phyloP scores from a whole-genome alignment of 768 basidiomycete genomes.

The Phaffia tasmanica region DNA sequence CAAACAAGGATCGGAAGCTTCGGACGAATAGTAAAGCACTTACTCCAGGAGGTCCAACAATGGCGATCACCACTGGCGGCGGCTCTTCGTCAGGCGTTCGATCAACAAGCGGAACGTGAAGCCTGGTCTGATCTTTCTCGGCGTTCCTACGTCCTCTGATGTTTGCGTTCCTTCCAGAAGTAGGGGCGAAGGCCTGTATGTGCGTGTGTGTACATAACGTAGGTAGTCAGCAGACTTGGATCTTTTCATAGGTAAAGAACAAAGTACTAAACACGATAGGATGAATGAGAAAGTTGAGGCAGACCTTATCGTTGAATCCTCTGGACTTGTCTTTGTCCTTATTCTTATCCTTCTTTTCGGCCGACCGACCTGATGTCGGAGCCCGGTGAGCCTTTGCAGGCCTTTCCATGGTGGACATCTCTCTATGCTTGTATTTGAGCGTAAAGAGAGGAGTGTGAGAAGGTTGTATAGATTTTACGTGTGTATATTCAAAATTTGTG shows the following conservation, averaged over 20 bases:
- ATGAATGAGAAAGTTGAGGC: constrained; percentile 21
- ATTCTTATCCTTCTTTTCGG: constrained; percentile 56
- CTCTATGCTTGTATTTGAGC: no score
- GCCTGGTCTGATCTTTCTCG: constrained; percentile 82
- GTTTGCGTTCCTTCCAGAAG: constrained; percentile 80
- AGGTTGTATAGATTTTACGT: no score
- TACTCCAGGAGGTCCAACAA: constrained; percentile 89
- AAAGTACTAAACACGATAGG: constrained; percentile 12
- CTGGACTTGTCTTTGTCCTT: constrained; percentile 54
- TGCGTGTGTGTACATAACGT: background rate
- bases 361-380: constrained; percentile 58
- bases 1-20: background rate
- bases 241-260: background rate
- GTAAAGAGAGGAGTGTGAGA: no score
- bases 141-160: constrained; percentile 78
- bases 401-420: constrained; percentile 40
- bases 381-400: constrained; percentile 75
- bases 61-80: constrained; percentile 84
- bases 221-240: background rate
- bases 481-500: no score
- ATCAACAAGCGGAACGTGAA: constrained; percentile 92
- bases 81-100: constrained; percentile 71
- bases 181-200: constrained; percentile 72
- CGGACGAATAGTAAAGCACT: constrained; percentile 24
- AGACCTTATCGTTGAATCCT: constrained; percentile 82